phyloP scores from a whole-genome alignment of 306 rosid species.

The Cucumis hystrix region DNA sequence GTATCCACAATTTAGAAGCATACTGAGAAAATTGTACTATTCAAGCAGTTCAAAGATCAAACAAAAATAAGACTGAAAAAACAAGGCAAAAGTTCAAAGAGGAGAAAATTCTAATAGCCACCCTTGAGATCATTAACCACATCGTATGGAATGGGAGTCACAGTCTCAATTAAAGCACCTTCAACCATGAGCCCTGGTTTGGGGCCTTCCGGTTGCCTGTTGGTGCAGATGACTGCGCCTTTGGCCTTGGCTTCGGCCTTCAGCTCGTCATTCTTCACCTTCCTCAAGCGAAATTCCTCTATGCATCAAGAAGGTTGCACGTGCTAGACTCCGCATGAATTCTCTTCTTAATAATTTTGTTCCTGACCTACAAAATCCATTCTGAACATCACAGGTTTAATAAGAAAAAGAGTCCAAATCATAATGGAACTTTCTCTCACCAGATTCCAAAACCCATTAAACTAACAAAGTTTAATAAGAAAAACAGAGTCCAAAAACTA shows the following conservation, averaged over 20 bases:
- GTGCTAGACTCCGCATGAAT: slow-evolving; percentile 88
- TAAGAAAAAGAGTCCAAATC: too few species aligned
- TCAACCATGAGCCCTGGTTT: slow-evolving; percentile 94
- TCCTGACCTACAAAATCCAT: slow-evolving; percentile 41
- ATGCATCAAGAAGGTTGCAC: slow-evolving; percentile 76
- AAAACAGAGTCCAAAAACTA: too few species aligned
- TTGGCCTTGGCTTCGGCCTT: slow-evolving; percentile 75
- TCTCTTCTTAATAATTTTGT: slow-evolving; percentile 66
- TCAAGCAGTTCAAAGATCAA: not conserved
- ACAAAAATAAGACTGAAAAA: not conserved
- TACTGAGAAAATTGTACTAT: not conserved
- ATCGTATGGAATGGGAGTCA: slow-evolving; percentile 91
- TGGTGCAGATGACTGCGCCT: slow-evolving; percentile 66
- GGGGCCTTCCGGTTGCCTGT: slow-evolving; percentile 83
- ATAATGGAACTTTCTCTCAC: too few species aligned
- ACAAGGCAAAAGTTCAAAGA: not conserved
- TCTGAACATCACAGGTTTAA: not conserved
- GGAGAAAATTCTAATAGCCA: slow-evolving; percentile 44
- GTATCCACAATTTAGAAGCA: not conserved
- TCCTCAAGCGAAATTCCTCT: slow-evolving; percentile 61
- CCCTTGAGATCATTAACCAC: slow-evolving; percentile 97
- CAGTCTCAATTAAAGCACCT: slow-evolving; percentile 74
- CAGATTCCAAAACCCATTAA: too few species aligned
- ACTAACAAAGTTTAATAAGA: too few species aligned
- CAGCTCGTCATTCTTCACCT: slow-evolving; percentile 50